Evolutionary conservation across 1,284 basidiomycete species (phyloP).

Genomic region (Apiotrichum veenhuisii): DNA sequence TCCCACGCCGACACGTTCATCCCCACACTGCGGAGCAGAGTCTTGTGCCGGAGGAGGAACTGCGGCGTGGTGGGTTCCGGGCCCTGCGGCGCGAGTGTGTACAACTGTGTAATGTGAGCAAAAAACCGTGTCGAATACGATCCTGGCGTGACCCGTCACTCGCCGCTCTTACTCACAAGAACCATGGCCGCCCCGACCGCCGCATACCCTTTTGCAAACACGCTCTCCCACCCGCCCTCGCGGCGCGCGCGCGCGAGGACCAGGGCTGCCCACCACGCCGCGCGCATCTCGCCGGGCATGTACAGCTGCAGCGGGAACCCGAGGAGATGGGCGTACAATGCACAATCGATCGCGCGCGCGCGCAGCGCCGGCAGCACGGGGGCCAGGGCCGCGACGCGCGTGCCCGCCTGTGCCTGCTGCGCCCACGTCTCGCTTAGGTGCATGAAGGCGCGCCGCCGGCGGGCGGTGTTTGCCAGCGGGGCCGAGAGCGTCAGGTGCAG

Average conservation of each 20-base stretch:
- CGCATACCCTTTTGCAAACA: conserved; percentile 27
- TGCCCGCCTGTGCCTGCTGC: conserved; percentile 27
- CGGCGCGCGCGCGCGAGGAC: conserved; percentile 4
- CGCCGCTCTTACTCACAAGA: conserved; percentile 26
- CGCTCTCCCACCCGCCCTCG: neutral
- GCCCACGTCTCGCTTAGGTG: conserved; percentile 28
- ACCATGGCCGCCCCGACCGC: conserved; percentile 25
- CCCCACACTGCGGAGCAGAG: neutral
- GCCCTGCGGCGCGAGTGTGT: conserved; percentile 7
- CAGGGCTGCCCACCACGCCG: conserved; percentile 40
- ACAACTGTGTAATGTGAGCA: conserved; percentile 12
- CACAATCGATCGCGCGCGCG: conserved; percentile 34
- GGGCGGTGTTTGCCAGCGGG: conserved; percentile 25
- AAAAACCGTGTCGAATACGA: too few relatives aligned
- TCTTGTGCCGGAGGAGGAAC: conserved; percentile 19
- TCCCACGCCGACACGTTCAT: neutral
- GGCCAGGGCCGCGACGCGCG: conserved; percentile 9
- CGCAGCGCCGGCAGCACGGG: conserved; percentile 16
- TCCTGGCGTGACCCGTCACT: too few relatives aligned
- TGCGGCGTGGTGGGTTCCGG: neutral
- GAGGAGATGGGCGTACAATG: conserved; percentile 30
- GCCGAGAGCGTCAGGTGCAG: conserved; percentile 15
- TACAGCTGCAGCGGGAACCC: conserved; percentile 28
- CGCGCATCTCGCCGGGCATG: conserved; percentile 20
- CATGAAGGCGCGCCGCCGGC: conserved; percentile 29